Evolutionary conservation across 192 early-diverging fungal species (phyloP), one percentile per base, ranked within the genome.

Genomic region (Podila horticola): DNA sequence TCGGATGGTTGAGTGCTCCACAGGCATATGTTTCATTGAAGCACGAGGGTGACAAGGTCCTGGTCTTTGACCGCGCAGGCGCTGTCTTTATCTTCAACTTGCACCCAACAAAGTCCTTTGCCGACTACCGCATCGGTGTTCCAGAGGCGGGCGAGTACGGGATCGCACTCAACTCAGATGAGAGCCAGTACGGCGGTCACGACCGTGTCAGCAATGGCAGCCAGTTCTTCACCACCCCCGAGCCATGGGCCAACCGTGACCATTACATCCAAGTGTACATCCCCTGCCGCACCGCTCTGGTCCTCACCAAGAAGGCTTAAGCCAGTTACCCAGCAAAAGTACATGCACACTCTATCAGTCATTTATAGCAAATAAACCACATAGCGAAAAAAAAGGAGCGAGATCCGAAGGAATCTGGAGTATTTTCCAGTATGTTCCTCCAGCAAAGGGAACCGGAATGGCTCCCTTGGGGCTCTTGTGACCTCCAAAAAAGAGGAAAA

Each of bases 11-110:
- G 30, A 72, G 75, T 51, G 83, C 90, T 22, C 81, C 83, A 17
- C 93, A 95, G 85, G 90, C 91, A 58, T 98, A 92, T 83, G 93
- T 97, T n/a, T 93, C 92, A 29, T 86, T 95, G 58, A 97, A 97
- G 83, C 91, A 99, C 77, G 91, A 98, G 79, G 90, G 88, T 55
- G 95, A 99, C 88, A 99, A 98, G 83, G 86, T 99, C 24, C 87
- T 99, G 69, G 94, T 87, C 12, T 97, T 97, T 89, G 97, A 99
- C 84, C 93, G 95, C 51, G 95, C 90, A 51, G 86, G 90, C 59
- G 88, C 96, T 50, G 63, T 99, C 57, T 98, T 95, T 85, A 89
- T 97, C 67, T 98, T 99, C 90, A 99, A 99, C 83, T 97, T 98
- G 87, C 93, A 99, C 76, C 94, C 95, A 15, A 93, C 91, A 49